phyloP scores from a whole-genome alignment of 2,329 filamentous ascomycete genomes.

The Periconia sp. region DNA sequence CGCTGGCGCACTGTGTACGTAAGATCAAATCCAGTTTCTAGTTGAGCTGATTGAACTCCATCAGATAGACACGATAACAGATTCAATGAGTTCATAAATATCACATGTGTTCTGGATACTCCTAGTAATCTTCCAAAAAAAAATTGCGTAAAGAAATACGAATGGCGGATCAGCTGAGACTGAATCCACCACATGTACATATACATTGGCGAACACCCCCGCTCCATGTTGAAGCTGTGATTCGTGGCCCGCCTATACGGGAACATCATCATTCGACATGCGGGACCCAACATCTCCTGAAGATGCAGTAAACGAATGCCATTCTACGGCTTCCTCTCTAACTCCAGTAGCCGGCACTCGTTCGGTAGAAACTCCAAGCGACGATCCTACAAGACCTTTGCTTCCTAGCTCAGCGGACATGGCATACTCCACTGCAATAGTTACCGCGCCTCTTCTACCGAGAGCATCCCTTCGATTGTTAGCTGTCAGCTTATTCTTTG shows the following conservation, averaged over 20 bases:
- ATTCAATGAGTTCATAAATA: no score
- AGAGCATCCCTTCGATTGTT: slow-evolving; percentile 19
- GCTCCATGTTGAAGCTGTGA: background rate
- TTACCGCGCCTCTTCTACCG: slow-evolving; percentile 9
- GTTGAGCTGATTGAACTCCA: no score
- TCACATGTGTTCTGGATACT: no score
- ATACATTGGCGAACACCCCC: background rate
- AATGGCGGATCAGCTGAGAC: no score
- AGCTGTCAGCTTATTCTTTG: slow-evolving; percentile 55
- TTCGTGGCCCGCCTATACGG: slow-evolving; percentile 9
- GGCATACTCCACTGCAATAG: slow-evolving; percentile 5
- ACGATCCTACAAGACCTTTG: background rate
- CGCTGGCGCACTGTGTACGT: no score
- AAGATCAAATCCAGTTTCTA: no score
- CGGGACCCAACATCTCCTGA: slow-evolving; percentile 14
- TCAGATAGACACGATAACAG: no score
- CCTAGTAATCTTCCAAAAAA: no score
- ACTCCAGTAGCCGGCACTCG: background rate
- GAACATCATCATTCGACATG: slow-evolving; percentile 14
- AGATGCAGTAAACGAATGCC: background rate
- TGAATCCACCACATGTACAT: background rate
- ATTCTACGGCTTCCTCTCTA: background rate
- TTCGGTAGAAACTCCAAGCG: background rate
- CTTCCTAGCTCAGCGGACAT: slow-evolving; percentile 1
- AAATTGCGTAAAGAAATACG: no score